Evolutionary conservation across 345 rosid genomes (phyloP), one percentile per base, ranked within the genome.

Genomic region (Sonneratia caseolaris): DNA sequence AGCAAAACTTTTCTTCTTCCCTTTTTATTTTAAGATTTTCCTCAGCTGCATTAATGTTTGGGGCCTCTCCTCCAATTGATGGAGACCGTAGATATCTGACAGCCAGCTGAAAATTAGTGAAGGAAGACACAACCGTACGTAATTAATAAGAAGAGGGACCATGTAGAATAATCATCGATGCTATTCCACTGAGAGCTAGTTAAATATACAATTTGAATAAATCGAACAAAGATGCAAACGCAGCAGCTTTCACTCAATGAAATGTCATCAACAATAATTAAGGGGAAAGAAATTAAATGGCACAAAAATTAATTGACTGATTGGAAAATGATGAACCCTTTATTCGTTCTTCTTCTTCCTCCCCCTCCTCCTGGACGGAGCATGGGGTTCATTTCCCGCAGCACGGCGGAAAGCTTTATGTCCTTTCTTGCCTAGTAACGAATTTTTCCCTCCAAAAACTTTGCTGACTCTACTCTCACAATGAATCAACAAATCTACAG

Each of bases 401-500:
- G 32, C 32, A 27, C 32, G 32, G 32, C 62, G 49, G 62, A 56
- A 21, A 56, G 62, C 62, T 56, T 56, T 56, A 56, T 56, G 0
- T 56, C 62, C 24, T 56, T 27, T 56, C 62, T 56, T 19, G 62
- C 62, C 24, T 56, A 56, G 32, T 21, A 56, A 56, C 4, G 8
- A 61, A 61, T 5, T 7, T 27, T 9, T 61, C 65, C 65, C 66
- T 62, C 66, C 66, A 62, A 62, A 59, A 62, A 42, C 45, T 4
- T 42, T 42, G 45, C 45, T 42, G 7, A 42, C 45, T 42, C 45
- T 27, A 42, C 45, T 42, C 45, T 42, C 45, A 42, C 38, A 27
- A 62, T 27, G 27, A 62, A 62, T 62, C 66, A 12, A 62, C 27
- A 62, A 62, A 62, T 62, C 66, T 62, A 62, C 16, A 62, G 66